Conservation (phyloP, 305 asterid species). For the Ajuga reptans region DNA sequence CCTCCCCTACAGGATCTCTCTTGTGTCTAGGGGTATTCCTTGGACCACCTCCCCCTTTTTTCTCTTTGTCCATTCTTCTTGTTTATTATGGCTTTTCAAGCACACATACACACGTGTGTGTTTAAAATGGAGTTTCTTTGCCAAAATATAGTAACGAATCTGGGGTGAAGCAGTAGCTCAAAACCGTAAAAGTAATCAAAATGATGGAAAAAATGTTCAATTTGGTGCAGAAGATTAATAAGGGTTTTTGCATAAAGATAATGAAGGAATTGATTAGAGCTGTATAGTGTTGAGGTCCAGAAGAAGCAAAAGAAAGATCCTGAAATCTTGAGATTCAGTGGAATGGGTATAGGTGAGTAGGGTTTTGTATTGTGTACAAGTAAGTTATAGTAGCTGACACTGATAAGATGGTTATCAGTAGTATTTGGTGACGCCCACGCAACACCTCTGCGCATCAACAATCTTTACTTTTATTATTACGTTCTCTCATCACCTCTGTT, state of each 20-base stretch:
- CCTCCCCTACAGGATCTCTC: constrained; percentile 53
- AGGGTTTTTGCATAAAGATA: not conserved
- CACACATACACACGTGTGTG: not conserved
- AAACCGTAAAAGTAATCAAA: not conserved
- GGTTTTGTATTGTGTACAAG: constrained; percentile 21
- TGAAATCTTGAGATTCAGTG: constrained; percentile 46
- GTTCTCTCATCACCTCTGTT: not conserved
- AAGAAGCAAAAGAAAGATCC: constrained; percentile 36
- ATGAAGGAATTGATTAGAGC: not conserved
- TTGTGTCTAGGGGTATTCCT: constrained; percentile 55
- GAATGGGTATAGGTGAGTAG: not conserved
- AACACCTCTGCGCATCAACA: constrained; percentile 35
- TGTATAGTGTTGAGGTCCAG: constrained; percentile 16
- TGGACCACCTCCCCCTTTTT: constrained; percentile 30
- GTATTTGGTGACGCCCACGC: constrained; percentile 50
- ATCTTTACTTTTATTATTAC: constrained; percentile 3
- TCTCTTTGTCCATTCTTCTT: constrained; percentile 28
- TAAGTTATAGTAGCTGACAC: constrained; percentile 33
- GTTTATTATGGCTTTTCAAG: constrained; percentile 13
- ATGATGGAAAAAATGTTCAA: not conserved
- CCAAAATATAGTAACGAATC: not conserved
- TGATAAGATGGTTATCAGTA: constrained; percentile 67
- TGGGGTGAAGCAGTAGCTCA: not conserved
- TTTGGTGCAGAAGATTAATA: not conserved
- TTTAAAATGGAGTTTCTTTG: not conserved